Conservation (phyloP, 2,329 filamentous ascomycete species). For the Calonectria crousiana region DNA sequence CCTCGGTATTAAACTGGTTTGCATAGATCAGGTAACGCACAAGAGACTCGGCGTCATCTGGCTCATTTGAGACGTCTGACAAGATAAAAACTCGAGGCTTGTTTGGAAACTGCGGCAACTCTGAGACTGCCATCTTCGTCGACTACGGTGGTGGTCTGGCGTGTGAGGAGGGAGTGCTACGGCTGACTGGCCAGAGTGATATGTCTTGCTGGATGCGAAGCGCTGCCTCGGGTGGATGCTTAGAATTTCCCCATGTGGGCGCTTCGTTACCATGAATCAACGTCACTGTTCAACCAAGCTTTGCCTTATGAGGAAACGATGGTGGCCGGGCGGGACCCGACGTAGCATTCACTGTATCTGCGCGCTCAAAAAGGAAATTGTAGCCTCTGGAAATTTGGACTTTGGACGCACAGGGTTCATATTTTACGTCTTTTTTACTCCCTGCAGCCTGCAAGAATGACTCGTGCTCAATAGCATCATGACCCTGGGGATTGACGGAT, state of each 20-base stretch:
- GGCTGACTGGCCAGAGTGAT: not conserved
- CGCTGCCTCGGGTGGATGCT: not conserved
- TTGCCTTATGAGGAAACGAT: not conserved
- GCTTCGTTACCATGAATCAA: not conserved
- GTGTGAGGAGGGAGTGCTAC: not conserved
- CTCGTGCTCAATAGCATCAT: not conserved
- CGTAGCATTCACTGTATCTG: not conserved
- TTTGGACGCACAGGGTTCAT: not conserved
- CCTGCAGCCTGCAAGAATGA: not conserved
- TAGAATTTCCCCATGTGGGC: not conserved
- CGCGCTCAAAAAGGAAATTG: not conserved
- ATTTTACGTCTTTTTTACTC: not conserved
- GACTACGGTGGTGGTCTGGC: not conserved
- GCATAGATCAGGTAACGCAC: slow-evolving; percentile 18
- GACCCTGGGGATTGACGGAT: not conserved
- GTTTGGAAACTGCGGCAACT: not conserved
- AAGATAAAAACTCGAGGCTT: slow-evolving; percentile 18
- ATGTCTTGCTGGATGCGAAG: not conserved
- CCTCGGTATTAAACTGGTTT: slow-evolving; percentile 12
- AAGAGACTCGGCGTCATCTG: slow-evolving; percentile 21
- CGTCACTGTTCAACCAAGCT: not conserved
- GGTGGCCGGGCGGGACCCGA: not conserved
- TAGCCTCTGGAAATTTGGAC: not conserved
- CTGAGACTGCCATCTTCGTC: not conserved
- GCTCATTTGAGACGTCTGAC: slow-evolving; percentile 18